Evolutionary conservation across 1,284 basidiomycete species (phyloP).

Genomic region (Microbotryum violaceum): DNA sequence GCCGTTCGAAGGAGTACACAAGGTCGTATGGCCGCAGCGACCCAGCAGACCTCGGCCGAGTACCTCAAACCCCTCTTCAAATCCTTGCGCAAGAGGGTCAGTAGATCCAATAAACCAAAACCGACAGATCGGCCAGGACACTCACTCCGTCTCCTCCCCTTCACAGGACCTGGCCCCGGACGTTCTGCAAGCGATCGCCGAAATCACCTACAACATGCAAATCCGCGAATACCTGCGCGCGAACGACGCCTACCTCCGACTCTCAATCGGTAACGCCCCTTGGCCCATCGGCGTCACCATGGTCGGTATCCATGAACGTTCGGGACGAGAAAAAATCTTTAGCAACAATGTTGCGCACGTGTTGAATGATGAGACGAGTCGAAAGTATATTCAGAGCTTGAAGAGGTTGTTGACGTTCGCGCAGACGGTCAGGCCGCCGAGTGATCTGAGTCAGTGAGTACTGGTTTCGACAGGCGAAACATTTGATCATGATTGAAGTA

Average conservation of each 20-base stretch:
- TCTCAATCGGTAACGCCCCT: conserved; percentile 96
- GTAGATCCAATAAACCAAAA: conserved; percentile 1
- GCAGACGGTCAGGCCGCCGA: conserved; percentile 87
- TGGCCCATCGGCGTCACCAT: conserved; percentile 99
- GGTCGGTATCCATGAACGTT: conserved; percentile 95
- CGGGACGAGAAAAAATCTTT: conserved; percentile 92
- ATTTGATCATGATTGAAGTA: too few relatives aligned
- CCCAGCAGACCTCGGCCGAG: conserved; percentile 88
- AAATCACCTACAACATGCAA: conserved; percentile 96
- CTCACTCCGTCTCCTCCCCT: neutral
- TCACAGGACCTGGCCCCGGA: conserved; percentile 69
- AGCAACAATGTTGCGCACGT: conserved; percentile 96
- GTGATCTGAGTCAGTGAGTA: conserved; percentile 65
- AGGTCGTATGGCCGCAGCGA: conserved; percentile 89
- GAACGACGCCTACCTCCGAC: conserved; percentile 91
- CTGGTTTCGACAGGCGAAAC: too few relatives aligned
- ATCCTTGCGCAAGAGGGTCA: conserved; percentile 62
- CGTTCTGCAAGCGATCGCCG: conserved; percentile 78
- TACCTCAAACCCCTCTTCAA: conserved; percentile 97
- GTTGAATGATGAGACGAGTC: conserved; percentile 94
- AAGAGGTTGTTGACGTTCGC: conserved; percentile 85
- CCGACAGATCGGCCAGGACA: neutral
- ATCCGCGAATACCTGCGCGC: conserved; percentile 86
- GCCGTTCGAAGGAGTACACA: conserved; percentile 73
- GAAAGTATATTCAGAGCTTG: conserved; percentile 97